Conservation (phyloP, 169 alveolate genomes). For the Plasmodium relictum region DNA sequence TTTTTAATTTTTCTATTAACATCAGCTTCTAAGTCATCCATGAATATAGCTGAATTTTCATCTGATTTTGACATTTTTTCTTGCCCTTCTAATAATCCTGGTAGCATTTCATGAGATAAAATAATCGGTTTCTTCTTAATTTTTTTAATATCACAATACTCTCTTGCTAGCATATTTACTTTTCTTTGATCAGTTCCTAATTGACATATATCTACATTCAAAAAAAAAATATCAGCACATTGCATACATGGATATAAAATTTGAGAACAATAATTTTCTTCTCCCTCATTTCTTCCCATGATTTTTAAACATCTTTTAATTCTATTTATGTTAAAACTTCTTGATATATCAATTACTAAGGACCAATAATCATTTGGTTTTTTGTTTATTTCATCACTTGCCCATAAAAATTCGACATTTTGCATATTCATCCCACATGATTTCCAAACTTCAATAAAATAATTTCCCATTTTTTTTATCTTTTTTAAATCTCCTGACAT, state of each 20-base stretch:
- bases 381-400: conserved; percentile 97
- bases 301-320: conserved; percentile 98
- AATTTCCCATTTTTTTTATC: conserved; percentile 96
- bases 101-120: conserved; percentile 96
- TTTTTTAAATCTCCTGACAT: conserved; percentile 98
- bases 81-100: conserved; percentile 97
- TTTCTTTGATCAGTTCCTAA: conserved; percentile 99
- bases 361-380: conserved; percentile 97
- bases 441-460: conserved; percentile 99
- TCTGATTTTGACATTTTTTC: conserved; percentile 98
- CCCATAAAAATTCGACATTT: conserved; percentile 98
- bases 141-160: conserved; percentile 91
- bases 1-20: conserved; percentile 95
- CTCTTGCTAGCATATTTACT: conserved; percentile 98
- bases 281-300: conserved; percentile 98
- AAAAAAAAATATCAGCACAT: conserved; percentile 98
- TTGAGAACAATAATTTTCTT: conserved; percentile 94
- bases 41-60: conserved; percentile 97
- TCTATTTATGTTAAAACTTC: conserved; percentile 93
- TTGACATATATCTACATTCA: conserved; percentile 98
- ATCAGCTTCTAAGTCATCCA: conserved; percentile 97
- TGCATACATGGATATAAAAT: conserved; percentile 98
- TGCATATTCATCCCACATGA: conserved; percentile 99
- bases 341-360: conserved; percentile 96
- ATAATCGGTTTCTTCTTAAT: conserved; percentile 92